Conservation (phyloP, 305 asterid genomes). For the Fraxinus dipetala region DNA sequence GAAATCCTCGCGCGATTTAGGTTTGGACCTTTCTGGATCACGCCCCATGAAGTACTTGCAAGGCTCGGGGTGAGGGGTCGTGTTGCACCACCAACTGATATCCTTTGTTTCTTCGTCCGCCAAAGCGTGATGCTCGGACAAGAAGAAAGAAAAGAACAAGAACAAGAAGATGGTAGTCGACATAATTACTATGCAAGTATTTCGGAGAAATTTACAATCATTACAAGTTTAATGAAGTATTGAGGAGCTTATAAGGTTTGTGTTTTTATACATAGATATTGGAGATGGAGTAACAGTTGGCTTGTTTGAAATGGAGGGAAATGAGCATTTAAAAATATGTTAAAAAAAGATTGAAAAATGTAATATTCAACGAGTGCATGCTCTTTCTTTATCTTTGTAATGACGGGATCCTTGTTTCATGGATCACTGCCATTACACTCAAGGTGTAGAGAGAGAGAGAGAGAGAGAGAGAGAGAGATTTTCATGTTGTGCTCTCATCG, state of each 20-base stretch:
- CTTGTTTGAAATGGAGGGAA: conserved; percentile 43
- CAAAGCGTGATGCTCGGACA: neutral
- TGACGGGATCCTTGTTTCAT: conserved; percentile 55
- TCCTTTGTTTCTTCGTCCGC: conserved; percentile 21
- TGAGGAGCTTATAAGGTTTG: neutral
- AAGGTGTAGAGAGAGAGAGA: conserved; percentile 25
- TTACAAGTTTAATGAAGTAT: conserved; percentile 16
- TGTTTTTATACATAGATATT: conserved; percentile 18
- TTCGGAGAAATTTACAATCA: neutral
- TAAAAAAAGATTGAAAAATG: conserved; percentile 1
- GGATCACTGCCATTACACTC: conserved; percentile 55
- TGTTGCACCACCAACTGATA: conserved; percentile 58
- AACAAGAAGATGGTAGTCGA: conserved; percentile 5
- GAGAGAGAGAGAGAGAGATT: conserved; percentile 8
- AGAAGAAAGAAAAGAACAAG: conserved; percentile 21
- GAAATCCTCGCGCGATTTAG: conserved; percentile 40
- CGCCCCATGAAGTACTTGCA: conserved; percentile 52
- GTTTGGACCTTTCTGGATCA: conserved; percentile 20
- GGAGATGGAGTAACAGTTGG: conserved; percentile 25
- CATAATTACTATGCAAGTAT: conserved; percentile 10
- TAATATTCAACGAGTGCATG: neutral
- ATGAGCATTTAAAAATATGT: conserved; percentile 22
- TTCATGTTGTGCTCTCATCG: conserved; percentile 6
- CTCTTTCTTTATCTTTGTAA: conserved; percentile 24
- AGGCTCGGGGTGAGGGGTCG: conserved; percentile 59